Evolutionary conservation across 805 yeast species (phyloP).

Genomic region (Saturnispora galanensis): DNA sequence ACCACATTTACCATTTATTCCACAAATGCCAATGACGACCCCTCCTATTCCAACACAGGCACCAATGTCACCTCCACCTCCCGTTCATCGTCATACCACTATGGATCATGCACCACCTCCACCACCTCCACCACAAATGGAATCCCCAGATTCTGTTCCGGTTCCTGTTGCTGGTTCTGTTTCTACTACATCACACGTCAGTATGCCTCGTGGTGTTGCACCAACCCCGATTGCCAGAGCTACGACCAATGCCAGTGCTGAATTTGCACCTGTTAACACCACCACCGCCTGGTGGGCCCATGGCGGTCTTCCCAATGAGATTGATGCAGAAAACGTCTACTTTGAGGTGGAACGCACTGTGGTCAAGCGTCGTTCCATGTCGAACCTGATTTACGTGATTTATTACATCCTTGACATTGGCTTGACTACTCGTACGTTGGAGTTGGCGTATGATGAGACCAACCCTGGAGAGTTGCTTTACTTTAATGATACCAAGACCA

Average conservation of each 20-base stretch:
- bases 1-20: no score
- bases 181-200: no score
- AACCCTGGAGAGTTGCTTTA: slow-evolving; percentile 45
- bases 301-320: slow-evolving; percentile 45
- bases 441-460: slow-evolving; percentile 42
- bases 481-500: slow-evolving; percentile 26
- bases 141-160: no score
- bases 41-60: no score
- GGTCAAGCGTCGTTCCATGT: slow-evolving; percentile 48
- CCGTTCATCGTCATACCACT: no score
- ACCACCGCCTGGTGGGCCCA: slow-evolving; percentile 56
- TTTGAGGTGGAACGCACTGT: slow-evolving; percentile 56
- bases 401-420: slow-evolving; percentile 67
- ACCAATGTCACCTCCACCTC: no score
- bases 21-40: no score
- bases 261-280: slow-evolving; percentile 11
- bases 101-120: no score
- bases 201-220: no score
- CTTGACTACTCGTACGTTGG: slow-evolving; percentile 55
- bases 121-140: no score
- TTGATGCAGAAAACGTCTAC: slow-evolving; percentile 37
- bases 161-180: no score
- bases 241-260: background rate
- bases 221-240: background rate
- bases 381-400: slow-evolving; percentile 42